Percentiles rank a stretch among this genome's conserved stretches.
Evolutionary conservation across 108 stramenopile species (phyloP).

Genomic region (Nitzschia putrida): DNA sequence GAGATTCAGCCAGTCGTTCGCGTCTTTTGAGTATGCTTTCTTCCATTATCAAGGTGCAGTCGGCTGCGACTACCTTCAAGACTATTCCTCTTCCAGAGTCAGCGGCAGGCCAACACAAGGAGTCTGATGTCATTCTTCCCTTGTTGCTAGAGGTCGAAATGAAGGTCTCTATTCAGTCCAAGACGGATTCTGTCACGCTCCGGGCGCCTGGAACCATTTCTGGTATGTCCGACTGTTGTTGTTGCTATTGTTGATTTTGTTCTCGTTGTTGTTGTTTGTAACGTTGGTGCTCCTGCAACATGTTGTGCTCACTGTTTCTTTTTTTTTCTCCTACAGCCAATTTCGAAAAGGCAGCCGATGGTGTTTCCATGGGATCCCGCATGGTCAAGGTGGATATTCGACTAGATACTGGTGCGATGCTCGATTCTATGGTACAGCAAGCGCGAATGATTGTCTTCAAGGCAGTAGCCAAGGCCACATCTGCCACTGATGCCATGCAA

Average conservation of each 20-base stretch:
- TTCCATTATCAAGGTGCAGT: slow-evolving; percentile 41
- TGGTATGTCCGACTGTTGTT: slow-evolving; percentile 46
- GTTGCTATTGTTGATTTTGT: too few species aligned
- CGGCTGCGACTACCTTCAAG: slow-evolving; percentile 38
- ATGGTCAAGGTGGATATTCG: slow-evolving; percentile 46
- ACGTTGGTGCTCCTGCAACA: too few species aligned
- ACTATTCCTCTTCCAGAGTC: slow-evolving; percentile 44
- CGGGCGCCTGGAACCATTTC: slow-evolving; percentile 63
- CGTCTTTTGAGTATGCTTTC: slow-evolving; percentile 54
- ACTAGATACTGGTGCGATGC: slow-evolving; percentile 44
- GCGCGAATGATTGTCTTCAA: slow-evolving; percentile 65
- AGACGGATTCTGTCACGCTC: slow-evolving; percentile 42
- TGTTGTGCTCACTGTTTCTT: background rate
- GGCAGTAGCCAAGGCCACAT: slow-evolving; percentile 59
- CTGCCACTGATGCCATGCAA: slow-evolving; percentile 9
- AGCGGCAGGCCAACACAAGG: slow-evolving; percentile 35
- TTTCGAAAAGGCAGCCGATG: slow-evolving; percentile 24
- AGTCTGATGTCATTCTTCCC: slow-evolving; percentile 60
- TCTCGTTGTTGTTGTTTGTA: too few species aligned
- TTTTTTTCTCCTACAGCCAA: slow-evolving; percentile 12
- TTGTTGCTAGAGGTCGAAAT: slow-evolving; percentile 51
- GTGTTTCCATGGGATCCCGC: slow-evolving; percentile 2
- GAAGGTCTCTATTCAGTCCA: slow-evolving; percentile 37
- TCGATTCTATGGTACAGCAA: slow-evolving; percentile 65
- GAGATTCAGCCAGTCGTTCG: slow-evolving; percentile 50